Percentiles rank a stretch among this genome's conserved stretches.
These are phyloP conservation scores for Zygosaccharomyces bisporus DNA, from an alignment of 805 yeast genomes.

Conservation along the genomic window DNA sequence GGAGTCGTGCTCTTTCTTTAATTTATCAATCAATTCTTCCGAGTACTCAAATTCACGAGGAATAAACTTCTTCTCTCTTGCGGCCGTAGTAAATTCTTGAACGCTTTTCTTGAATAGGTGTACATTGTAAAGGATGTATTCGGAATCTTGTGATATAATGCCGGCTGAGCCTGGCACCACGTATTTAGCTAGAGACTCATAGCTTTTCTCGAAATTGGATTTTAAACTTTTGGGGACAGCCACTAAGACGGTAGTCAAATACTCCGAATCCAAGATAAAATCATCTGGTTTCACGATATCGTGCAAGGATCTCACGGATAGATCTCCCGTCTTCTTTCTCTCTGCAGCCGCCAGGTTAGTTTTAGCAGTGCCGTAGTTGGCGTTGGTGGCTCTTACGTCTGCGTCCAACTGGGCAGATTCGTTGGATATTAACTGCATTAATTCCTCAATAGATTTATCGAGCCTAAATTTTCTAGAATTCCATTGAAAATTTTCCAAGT, in stretches of 20 bases:
- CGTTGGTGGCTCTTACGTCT: conserved; percentile 75
- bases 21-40: conserved; percentile 64
- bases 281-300: conserved; percentile 80
- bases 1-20: conserved; percentile 73
- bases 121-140: conserved; percentile 68
- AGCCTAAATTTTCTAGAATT: conserved; percentile 79
- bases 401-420: conserved; percentile 82
- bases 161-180: conserved; percentile 91
- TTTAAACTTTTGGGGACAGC: conserved; percentile 75
- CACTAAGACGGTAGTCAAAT: conserved; percentile 76
- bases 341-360: conserved; percentile 83
- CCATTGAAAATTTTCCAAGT: conserved; percentile 78
- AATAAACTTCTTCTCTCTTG: conserved; percentile 83
- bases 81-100: conserved; percentile 60
- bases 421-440: conserved; percentile 62
- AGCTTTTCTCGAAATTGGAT: conserved; percentile 57
- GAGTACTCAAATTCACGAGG: conserved; percentile 91
- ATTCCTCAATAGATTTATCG: conserved; percentile 76
- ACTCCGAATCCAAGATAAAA: conserved; percentile 81
- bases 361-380: conserved; percentile 75
- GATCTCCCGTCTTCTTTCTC: conserved; percentile 89
- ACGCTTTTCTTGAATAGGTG: conserved; percentile 81
- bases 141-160: conserved; percentile 65
- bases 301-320: conserved; percentile 85
- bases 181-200: conserved; percentile 73